These are phyloP conservation scores for Aspergillus cejpii DNA, from an alignment of 2,329 filamentous ascomycete species.

Conservation along the genomic window DNA sequence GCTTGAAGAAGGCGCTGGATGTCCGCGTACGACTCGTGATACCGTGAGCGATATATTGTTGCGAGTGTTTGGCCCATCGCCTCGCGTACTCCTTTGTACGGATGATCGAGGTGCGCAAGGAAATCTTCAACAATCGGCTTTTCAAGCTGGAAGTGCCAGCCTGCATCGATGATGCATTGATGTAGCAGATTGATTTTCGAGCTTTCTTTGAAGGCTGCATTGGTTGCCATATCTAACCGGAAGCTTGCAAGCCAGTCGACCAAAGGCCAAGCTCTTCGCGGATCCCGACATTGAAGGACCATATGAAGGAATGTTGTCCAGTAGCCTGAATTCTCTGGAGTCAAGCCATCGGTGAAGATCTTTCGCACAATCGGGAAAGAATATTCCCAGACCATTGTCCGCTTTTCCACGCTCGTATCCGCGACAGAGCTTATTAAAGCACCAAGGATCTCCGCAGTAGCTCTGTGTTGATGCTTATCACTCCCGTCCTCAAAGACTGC, in stretches of 20 bases:
- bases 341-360: slow-evolving; percentile 85
- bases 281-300: slow-evolving; percentile 80
- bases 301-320: slow-evolving; percentile 94
- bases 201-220: slow-evolving; percentile 97
- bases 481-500: slow-evolving; percentile 84
- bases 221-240: slow-evolving; percentile 86
- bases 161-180: slow-evolving; percentile 75
- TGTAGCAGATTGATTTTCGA: slow-evolving; percentile 90
- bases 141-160: slow-evolving; percentile 93
- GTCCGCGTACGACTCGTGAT: slow-evolving; percentile 87
- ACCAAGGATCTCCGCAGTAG: slow-evolving; percentile 86
- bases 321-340: slow-evolving; percentile 87
- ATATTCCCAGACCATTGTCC: slow-evolving; percentile 77
- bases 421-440: slow-evolving; percentile 74
- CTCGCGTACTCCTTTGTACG: slow-evolving; percentile 95
- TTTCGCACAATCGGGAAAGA: slow-evolving; percentile 79
- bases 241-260: slow-evolving; percentile 77
- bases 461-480: slow-evolving; percentile 95
- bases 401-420: slow-evolving; percentile 67
- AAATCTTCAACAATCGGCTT: slow-evolving; percentile 86
- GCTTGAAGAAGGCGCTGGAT: slow-evolving; percentile 66
- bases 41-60: slow-evolving; percentile 80
- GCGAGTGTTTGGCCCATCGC: slow-evolving; percentile 86
- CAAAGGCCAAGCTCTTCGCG: slow-evolving; percentile 77
- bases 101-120: slow-evolving; percentile 84